A percentile compares a stretch with the other conserved stretches of the same genome.
phyloP scores from a whole-genome alignment of 2,329 filamentous ascomycete genomes.

The Orbilia ellipsospora region DNA sequence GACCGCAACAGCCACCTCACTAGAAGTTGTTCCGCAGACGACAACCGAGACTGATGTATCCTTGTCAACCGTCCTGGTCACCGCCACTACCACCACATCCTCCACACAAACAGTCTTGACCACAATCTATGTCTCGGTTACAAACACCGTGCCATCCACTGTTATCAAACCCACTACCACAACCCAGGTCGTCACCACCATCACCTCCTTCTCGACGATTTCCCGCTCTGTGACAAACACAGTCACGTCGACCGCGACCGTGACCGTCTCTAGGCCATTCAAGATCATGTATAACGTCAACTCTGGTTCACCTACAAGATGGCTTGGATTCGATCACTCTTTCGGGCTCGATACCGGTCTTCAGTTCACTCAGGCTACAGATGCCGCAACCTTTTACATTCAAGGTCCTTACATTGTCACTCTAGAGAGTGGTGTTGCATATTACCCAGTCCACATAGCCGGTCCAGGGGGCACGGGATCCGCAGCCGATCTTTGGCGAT shows the following conservation, averaged over 20 bases:
- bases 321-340: background rate
- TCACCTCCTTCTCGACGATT: constrained; percentile 24
- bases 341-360: background rate
- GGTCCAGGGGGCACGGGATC: background rate
- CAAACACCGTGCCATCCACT: constrained; percentile 12
- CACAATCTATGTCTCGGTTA: constrained; percentile 21
- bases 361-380: background rate
- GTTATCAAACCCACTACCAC: background rate
- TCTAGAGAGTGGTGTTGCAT: background rate
- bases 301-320: constrained; percentile 3
- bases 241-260: constrained; percentile 5
- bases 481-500: background rate
- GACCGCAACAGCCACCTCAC: constrained; percentile 13
- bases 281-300: constrained; percentile 8
- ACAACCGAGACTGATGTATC: background rate
- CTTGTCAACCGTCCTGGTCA: constrained; percentile 19
- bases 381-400: constrained; percentile 8
- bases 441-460: background rate
- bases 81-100: constrained; percentile 13
- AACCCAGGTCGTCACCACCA: constrained; percentile 7
- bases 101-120: constrained; percentile 13
- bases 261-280: constrained; percentile 1
- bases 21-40: no score
- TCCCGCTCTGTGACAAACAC: constrained; percentile 8
- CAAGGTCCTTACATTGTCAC: constrained; percentile 2